phyloP scores from a whole-genome alignment of 1,284 basidiomycete species.

The Trametes hirsuta region DNA sequence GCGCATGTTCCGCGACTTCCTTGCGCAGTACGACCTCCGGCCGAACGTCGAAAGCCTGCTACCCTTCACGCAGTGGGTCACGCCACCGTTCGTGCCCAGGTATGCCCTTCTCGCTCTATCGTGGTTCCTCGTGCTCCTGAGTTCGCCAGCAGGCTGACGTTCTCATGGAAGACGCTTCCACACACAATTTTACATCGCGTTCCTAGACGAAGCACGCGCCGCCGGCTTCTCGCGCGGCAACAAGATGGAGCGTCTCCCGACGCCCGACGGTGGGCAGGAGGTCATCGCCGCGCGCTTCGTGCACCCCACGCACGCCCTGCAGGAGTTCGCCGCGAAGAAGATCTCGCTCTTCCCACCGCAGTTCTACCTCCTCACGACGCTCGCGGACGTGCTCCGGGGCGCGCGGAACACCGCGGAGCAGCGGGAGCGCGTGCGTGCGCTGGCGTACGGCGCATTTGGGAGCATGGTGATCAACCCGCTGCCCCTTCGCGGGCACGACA shows the following conservation, averaged over 20 bases:
- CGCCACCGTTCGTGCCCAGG: conserved; percentile 57
- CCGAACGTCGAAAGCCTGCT: conserved; percentile 51
- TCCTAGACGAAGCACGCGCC: conserved; percentile 49
- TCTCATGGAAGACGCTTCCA: conserved; percentile 57
- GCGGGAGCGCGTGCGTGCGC: conserved; percentile 44
- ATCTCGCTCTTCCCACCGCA: conserved; percentile 74
- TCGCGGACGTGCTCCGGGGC: conserved; percentile 52
- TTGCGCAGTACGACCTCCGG: conserved; percentile 46
- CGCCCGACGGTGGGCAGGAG: conserved; percentile 70
- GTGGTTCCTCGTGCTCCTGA: not conserved
- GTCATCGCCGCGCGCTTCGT: conserved; percentile 67
- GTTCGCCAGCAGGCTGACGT: not conserved
- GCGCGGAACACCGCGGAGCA: conserved; percentile 46
- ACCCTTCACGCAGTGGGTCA: conserved; percentile 75
- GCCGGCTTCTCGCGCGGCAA: conserved; percentile 54
- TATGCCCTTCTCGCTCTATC: conserved; percentile 29
- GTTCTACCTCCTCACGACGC: conserved; percentile 65
- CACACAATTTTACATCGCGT: conserved; percentile 66
- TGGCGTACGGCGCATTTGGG: conserved; percentile 63
- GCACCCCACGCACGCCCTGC: conserved; percentile 53
- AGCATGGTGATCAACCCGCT: conserved; percentile 59
- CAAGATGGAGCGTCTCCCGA: conserved; percentile 61
- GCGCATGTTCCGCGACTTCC: conserved; percentile 54
- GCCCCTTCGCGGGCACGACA: conserved; percentile 40
- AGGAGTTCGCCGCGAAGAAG: conserved; percentile 50